phyloP scores from a whole-genome alignment of 2,329 filamentous ascomycete species.

The Leptographium lundbergii region DNA sequence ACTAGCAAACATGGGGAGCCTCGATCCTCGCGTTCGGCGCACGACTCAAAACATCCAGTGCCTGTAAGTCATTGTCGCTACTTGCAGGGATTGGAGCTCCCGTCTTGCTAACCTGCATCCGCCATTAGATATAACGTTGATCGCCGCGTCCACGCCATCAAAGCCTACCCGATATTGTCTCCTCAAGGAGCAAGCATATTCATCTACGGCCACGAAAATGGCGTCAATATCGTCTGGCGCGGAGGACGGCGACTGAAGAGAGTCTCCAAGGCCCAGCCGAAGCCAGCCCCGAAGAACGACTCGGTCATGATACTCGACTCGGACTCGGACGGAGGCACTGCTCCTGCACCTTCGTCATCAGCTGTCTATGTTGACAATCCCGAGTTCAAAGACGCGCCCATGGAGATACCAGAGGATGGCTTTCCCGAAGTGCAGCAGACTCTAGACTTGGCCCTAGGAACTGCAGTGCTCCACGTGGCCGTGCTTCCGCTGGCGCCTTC shows the following conservation, averaged over 20 bases:
- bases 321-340: constrained; percentile 38
- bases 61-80: constrained; percentile 15
- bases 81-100: background rate
- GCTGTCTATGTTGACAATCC: constrained; percentile 36
- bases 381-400: constrained; percentile 39
- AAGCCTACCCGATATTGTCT: constrained; percentile 48
- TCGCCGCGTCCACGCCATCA: constrained; percentile 44
- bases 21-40: constrained; percentile 20
- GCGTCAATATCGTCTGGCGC: constrained; percentile 48
- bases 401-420: constrained; percentile 27
- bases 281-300: constrained; percentile 22
- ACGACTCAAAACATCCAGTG: constrained; percentile 24
- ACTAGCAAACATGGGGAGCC: constrained; percentile 9
- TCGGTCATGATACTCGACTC: constrained; percentile 51
- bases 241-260: constrained; percentile 48
- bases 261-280: constrained; percentile 18
- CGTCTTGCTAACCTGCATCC: background rate
- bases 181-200: constrained; percentile 51
- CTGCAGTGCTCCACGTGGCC: constrained; percentile 41
- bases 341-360: constrained; percentile 8
- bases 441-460: constrained; percentile 47
- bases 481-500: constrained; percentile 39
- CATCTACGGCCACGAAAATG: constrained; percentile 51
- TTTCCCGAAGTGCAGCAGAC: constrained; percentile 46
- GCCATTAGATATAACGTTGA: constrained; percentile 41